Evolutionary conservation across 306 rosid genomes (phyloP).

Genomic region (Trichosanthes truncata): DNA sequence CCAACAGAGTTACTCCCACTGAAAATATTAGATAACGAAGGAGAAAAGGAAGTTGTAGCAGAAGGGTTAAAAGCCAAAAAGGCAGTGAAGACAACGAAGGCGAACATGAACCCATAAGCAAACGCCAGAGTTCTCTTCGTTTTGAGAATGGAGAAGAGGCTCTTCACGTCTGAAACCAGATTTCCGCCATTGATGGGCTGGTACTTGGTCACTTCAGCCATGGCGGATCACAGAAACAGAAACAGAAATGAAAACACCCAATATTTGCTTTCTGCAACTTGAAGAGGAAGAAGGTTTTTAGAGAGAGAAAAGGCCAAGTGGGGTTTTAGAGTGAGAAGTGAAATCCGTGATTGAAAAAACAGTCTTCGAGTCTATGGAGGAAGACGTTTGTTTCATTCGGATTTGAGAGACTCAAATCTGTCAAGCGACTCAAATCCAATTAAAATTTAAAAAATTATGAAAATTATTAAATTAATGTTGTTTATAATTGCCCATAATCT

Average conservation of each 20-base stretch:
- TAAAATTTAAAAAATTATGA: background rate
- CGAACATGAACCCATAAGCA: conserved; percentile 50
- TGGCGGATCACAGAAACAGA: conserved; percentile 11
- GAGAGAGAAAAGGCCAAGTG: background rate
- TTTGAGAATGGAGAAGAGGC: conserved; percentile 47
- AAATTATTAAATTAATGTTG: background rate
- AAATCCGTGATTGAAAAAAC: background rate
- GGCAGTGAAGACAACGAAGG: conserved; percentile 55
- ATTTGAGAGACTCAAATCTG: background rate
- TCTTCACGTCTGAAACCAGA: conserved; percentile 40
- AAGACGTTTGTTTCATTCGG: conserved; percentile 19
- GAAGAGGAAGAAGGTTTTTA: background rate
- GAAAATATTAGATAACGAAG: conserved; percentile 53
- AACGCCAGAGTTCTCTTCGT: conserved; percentile 49
- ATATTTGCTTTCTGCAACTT: background rate
- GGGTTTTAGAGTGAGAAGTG: background rate
- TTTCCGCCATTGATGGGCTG: conserved; percentile 30
- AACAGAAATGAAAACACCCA: background rate
- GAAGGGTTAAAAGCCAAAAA: conserved; percentile 57
- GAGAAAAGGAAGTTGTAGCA: conserved; percentile 42
- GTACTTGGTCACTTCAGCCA: conserved; percentile 72
- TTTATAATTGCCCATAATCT: background rate
- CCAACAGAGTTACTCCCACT: background rate
- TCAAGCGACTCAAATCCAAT: background rate
- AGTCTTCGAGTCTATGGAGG: background rate